Evolutionary conservation across 2,329 filamentous ascomycete species (phyloP).

Genomic region (Bipolaris gigantea): DNA sequence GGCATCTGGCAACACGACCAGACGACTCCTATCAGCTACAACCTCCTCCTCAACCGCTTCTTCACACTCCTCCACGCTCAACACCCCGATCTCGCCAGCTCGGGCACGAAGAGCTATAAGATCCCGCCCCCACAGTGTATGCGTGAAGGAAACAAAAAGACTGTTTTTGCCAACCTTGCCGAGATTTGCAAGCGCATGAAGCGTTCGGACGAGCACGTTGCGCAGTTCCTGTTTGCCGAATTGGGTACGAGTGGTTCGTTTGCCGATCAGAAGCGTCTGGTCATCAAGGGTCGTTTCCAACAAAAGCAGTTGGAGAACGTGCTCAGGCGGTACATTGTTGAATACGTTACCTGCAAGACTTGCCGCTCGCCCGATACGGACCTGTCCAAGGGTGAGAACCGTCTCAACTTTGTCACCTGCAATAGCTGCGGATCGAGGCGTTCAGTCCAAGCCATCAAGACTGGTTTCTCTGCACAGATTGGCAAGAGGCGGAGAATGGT

Average conservation of each 20-base stretch:
- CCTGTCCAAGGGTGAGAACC: constrained; percentile 99
- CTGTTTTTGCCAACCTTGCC: constrained; percentile 97
- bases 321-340: constrained; percentile 90
- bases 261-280: constrained; percentile 81
- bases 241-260: constrained; percentile 96
- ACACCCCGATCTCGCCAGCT: constrained; percentile 92
- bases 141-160: constrained; percentile 98
- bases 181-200: constrained; percentile 99
- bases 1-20: constrained; percentile 88
- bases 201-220: constrained; percentile 96
- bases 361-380: constrained; percentile 57
- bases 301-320: constrained; percentile 99
- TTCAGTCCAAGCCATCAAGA: constrained; percentile 97
- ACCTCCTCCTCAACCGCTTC: constrained; percentile 84
- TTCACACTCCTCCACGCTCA: constrained; percentile 92
- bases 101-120: constrained; percentile 94
- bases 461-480: constrained; percentile 99
- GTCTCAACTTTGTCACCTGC: constrained; percentile 98
- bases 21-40: constrained; percentile 77
- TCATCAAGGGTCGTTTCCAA: constrained; percentile 99
- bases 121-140: constrained; percentile 98
- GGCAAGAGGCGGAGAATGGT: constrained; percentile 97
- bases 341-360: constrained; percentile 99
- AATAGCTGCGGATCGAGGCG: constrained; percentile 70
- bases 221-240: constrained; percentile 94